Evolutionary conservation across 495 filamentous ascomycete genomes (phyloP).

Genomic region (Aspergillus coremiiformis): DNA sequence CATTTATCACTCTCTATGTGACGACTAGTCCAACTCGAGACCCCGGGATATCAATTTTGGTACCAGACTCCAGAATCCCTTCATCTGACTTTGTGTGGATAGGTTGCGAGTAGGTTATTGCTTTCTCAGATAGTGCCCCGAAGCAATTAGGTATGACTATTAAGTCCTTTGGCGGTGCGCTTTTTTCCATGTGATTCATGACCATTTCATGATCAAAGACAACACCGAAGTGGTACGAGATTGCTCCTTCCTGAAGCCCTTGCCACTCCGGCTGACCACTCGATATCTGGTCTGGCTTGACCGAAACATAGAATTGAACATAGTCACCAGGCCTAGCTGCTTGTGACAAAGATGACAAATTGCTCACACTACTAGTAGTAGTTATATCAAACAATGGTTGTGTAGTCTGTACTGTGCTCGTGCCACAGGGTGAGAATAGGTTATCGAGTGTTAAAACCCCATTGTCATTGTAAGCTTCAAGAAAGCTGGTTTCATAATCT

Average conservation of each 20-base stretch:
- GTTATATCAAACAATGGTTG: constrained; percentile 18
- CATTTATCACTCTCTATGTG: constrained; percentile 1
- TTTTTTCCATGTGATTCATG: neutral
- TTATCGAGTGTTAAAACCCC: constrained; percentile 13
- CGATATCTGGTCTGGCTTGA: constrained; percentile 12
- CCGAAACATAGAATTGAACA: constrained; percentile 43
- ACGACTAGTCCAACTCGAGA: constrained; percentile 23
- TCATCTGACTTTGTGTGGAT: neutral
- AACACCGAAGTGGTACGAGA: constrained; percentile 30
- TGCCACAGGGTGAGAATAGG: constrained; percentile 15
- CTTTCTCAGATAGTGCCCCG: constrained; percentile 45
- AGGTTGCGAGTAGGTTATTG: constrained; percentile 37
- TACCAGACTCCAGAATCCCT: constrained; percentile 17
- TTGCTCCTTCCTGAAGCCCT: neutral
- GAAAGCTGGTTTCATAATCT: constrained; percentile 56
- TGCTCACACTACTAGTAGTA: constrained; percentile 22
- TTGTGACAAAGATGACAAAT: constrained; percentile 36
- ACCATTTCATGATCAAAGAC: constrained; percentile 20
- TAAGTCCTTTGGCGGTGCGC: constrained; percentile 18
- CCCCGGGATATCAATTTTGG: constrained; percentile 39
- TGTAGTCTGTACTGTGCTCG: constrained; percentile 8
- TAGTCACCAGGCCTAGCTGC: constrained; percentile 41
- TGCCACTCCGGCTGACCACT: neutral
- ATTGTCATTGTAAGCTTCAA: constrained; percentile 7
- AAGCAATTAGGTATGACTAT: constrained; percentile 29